Base-by-base conservation (phyloP, 305 asterid genomes). In the Solanum hybrid region DNA sequence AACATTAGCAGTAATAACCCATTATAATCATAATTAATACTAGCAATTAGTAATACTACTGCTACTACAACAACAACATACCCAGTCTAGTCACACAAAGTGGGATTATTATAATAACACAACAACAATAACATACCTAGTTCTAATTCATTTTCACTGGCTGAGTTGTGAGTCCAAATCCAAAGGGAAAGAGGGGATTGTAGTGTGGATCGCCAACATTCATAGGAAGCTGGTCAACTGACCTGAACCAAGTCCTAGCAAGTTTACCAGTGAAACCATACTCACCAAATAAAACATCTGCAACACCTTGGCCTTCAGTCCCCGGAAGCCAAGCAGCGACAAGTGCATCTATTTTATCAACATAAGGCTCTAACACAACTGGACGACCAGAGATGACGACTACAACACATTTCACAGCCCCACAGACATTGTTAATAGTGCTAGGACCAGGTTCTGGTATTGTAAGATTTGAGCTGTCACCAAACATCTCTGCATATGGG, bases 181-280 rank as follows among this genome's bases (percentile, higher is more conserved):
- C 97, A 76, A 96, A 95, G 11, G 95, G 95, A 90, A 90, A 96
- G 6, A 94, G 84, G 0, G 97, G 96, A 81, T 95, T 94, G 81
- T 96, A 96, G 89, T 95, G 91, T 1, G 2, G 68, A 81, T 96
- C 97, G 0, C 96, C 97, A 3, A 95, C 93, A 37, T 96, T 94
- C 96, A 94, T 93, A 0, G 98, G 97, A 11, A 96, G 95, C 68
- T 95, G 96, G 83, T 94, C 95, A 7, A 94, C 97, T 13, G 85
- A 94, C 93, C 92, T 95, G 94, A 96, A 96, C 98, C 97, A 96
- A 1, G 98, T 93, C 7, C 89, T 93, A 1, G 96, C 86, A 34
- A 95, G 92, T 87, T 90, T 92, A 39, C 93, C 94, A 2, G 91
- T 92, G 78, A 93, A 93, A 22, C 93, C 90, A 65, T 90, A 92